These are phyloP conservation scores for Pythium rishiriense DNA, from an alignment of 352 stramenopile genomes.

Conservation along the genomic window DNA sequence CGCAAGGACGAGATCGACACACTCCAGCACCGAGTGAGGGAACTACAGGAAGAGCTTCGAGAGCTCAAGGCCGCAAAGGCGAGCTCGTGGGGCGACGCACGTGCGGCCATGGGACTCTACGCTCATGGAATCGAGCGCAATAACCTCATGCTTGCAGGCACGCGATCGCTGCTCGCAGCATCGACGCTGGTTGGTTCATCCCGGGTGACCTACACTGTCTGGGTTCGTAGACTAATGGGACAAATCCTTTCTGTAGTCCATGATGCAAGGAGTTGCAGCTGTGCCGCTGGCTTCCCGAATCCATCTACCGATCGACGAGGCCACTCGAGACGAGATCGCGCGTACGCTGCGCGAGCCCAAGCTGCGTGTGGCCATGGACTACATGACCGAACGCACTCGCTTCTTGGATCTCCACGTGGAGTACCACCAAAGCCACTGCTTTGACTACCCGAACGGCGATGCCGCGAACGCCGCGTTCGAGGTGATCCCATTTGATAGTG, in stretches of 20 bases:
- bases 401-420: constrained; percentile 5
- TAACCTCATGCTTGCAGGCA: constrained; percentile 8
- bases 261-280: neutral
- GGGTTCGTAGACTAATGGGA: no score
- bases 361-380: neutral
- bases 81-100: neutral
- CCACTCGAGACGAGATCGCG: neutral
- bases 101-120: neutral
- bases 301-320: constrained; percentile 9
- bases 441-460: constrained; percentile 11
- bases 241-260: no score
- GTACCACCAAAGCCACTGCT: constrained; percentile 8
- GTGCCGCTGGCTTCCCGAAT: constrained; percentile 14
- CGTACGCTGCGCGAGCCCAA: neutral
- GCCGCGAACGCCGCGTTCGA: constrained; percentile 2
- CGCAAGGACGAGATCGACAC: constrained; percentile 15
- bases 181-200: neutral
- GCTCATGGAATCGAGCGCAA: neutral
- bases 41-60: neutral
- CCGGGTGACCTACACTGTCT: neutral
- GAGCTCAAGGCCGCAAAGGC: neutral
- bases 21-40: constrained; percentile 1
- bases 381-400: constrained; percentile 2
- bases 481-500: constrained; percentile 1
- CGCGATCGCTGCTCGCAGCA: neutral